These are phyloP conservation scores for Yarrowia sp. DNA, from an alignment of 805 yeast species.

Conservation along the genomic window DNA sequence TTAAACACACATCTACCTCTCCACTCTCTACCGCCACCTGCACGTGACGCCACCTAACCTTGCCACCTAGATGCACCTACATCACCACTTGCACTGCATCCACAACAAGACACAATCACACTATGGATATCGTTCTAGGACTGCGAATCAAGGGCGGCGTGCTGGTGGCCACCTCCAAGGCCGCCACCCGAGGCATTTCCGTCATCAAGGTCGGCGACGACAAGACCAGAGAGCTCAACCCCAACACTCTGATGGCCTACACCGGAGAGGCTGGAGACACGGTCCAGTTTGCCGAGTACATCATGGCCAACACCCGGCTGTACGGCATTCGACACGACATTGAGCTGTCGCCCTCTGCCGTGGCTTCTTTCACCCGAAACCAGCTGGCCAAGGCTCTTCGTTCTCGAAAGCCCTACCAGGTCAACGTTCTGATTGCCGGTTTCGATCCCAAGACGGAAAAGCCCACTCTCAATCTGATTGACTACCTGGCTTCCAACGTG, in stretches of 20 bases:
- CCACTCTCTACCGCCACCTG: background rate
- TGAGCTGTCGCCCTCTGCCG: conserved; percentile 80
- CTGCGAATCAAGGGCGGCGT: conserved; percentile 77
- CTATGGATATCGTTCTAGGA: conserved; percentile 89
- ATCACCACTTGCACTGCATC: background rate
- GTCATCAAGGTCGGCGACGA: conserved; percentile 74
- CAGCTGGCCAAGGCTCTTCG: conserved; percentile 84
- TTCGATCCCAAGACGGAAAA: conserved; percentile 55
- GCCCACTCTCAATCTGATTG: conserved; percentile 82
- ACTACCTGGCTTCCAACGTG: conserved; percentile 87
- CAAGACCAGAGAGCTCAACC: conserved; percentile 70
- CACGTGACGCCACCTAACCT: conserved; percentile 22
- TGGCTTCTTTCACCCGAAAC: conserved; percentile 83
- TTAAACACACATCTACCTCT: background rate
- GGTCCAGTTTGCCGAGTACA: conserved; percentile 88
- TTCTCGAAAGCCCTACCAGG: conserved; percentile 95
- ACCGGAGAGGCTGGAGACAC: conserved; percentile 98
- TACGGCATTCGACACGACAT: conserved; percentile 79
- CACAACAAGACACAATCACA: conserved; percentile 24
- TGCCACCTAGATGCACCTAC: background rate
- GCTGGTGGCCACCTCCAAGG: conserved; percentile 89
- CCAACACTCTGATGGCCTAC: conserved; percentile 77
- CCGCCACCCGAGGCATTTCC: conserved; percentile 87
- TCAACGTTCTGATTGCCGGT: conserved; percentile 85
- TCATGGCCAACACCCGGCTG: conserved; percentile 88